Percentiles rank a stretch among this genome's conserved stretches.
Evolutionary conservation across 768 basidiomycete genomes (phyloP).

Genomic region (Termitomyces sp.): DNA sequence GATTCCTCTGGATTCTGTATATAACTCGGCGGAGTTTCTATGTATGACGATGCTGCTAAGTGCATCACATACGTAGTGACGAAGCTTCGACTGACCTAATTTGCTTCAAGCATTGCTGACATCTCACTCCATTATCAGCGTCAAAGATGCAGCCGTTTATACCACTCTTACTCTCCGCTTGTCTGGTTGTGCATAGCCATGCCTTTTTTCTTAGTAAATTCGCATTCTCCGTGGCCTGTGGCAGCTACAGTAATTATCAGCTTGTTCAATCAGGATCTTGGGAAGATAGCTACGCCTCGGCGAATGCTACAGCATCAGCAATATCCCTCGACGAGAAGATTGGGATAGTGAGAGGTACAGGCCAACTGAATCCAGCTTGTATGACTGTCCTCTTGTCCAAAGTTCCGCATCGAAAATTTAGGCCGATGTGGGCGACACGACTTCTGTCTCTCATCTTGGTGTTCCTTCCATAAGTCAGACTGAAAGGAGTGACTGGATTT

Average conservation of each 20-base stretch:
- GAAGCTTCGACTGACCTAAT: slow-evolving; percentile 11
- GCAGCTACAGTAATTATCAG: neutral
- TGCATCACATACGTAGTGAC: slow-evolving; percentile 9
- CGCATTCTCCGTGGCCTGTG: neutral
- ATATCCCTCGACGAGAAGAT: slow-evolving; percentile 46
- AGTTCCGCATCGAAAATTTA: slow-evolving; percentile 5
- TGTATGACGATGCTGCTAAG: neutral
- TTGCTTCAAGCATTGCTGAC: too few species aligned
- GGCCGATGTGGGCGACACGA: slow-evolving; percentile 47
- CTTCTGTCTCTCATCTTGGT: slow-evolving; percentile 33
- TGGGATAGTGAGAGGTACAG: slow-evolving; percentile 41
- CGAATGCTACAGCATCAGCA: slow-evolving; percentile 29
- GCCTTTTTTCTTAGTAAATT: slow-evolving; percentile 5
- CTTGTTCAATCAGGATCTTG: slow-evolving; percentile 32
- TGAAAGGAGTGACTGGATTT: slow-evolving; percentile 44
- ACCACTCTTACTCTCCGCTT: neutral
- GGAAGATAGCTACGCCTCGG: slow-evolving; percentile 38
- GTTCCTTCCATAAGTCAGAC: slow-evolving; percentile 38
- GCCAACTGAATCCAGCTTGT: slow-evolving; percentile 37
- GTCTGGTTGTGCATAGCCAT: neutral
- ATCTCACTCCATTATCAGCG: too few species aligned
- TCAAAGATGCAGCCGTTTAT: neutral
- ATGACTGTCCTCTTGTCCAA: neutral
- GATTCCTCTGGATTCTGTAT: too few species aligned
- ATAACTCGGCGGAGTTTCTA: too few species aligned